Conservation (phyloP, 306 rosid genomes). For the Prunus mira region DNA sequence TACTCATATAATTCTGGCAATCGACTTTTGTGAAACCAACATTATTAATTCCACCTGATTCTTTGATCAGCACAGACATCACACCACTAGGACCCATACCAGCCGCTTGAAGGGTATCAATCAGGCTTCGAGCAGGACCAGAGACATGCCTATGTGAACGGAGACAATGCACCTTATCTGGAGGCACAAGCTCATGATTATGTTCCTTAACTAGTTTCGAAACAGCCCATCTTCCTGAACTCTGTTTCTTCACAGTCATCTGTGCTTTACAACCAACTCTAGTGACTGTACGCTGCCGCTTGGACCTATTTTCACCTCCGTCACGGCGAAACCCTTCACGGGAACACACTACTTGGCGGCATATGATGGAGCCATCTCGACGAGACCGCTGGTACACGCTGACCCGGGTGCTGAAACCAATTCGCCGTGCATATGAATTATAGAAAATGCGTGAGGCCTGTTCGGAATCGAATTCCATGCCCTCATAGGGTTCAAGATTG, state of each 20-base stretch:
- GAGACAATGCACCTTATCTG: conserved; percentile 37
- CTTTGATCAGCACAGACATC: conserved; percentile 37
- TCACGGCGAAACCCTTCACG: conserved; percentile 38
- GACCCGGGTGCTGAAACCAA: conserved; percentile 40
- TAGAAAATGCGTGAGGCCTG: conserved; percentile 45
- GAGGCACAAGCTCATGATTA: conserved; percentile 36
- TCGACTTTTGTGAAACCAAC: conserved; percentile 42
- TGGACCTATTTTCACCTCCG: conserved; percentile 30
- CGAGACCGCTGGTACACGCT: conserved; percentile 42
- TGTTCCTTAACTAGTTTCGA: conserved; percentile 37
- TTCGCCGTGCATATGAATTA: conserved; percentile 33
- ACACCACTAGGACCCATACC: conserved; percentile 45
- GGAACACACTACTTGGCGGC: conserved; percentile 43
- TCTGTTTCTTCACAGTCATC: conserved; percentile 41
- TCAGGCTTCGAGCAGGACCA: conserved; percentile 39
- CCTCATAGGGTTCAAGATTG: conserved; percentile 34
- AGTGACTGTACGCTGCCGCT: conserved; percentile 38
- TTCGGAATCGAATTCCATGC: conserved; percentile 46
- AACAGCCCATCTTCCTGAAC: conserved; percentile 36
- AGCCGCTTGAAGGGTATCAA: conserved; percentile 39
- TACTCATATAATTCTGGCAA: conserved; percentile 44
- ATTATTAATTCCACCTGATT: conserved; percentile 31
- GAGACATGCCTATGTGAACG: conserved; percentile 42
- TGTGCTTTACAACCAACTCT: conserved; percentile 43
- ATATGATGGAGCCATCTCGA: conserved; percentile 41